Base-by-base conservation (phyloP, 1,139 yeast genomes). In the Sugiyamaella novakii region DNA sequence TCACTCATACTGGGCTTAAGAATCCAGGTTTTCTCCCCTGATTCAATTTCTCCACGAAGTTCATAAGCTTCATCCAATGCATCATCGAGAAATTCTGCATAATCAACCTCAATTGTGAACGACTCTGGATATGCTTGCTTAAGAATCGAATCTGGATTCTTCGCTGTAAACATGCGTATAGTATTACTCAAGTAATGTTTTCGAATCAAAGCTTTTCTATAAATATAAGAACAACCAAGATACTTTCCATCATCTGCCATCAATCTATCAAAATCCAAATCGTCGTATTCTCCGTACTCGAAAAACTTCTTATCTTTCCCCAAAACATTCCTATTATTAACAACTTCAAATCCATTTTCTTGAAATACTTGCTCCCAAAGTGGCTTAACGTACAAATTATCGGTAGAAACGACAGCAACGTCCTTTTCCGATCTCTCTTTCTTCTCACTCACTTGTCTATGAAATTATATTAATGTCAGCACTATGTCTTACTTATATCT, bases 1-100 rank as follows among this genome's bases (percentile, higher is more conserved):
- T 92, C 98, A 61, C 95, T 85, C 97, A 92, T 89, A 57, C 96
- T 83, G 10, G 98, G 98, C 63, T 92, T 92, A 60, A 92, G 73
- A 43, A 92, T 92, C 91, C 94, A 92, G 47, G 84, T 78, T 56
- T 77, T 79, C n/a, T 75, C 76, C 17, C 80, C 81, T 4, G 67
- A 64, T 47, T 84, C 83, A 30, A 92, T 72, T 57, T 85, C 96
- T 39, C 84, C 84, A 49, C 96, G 73, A 50, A 92, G 73, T 63
- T 92, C 98, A 70, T 85, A 89, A 36, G 87, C 82, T 59, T 92
- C 98, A 65, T 91, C 98, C 40, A 92, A 73, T 0, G 96, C 79
- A 64, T 92, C 98, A 60, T 92, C 98, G 49, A 92, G 72, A 61
- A 92, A 92, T 65, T 92, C 98, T 0, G 98, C 98, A 67, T 87